These are phyloP conservation scores for Pyrrhoderma noxium DNA, from an alignment of 1,284 basidiomycete genomes.

Conservation along the genomic window DNA sequence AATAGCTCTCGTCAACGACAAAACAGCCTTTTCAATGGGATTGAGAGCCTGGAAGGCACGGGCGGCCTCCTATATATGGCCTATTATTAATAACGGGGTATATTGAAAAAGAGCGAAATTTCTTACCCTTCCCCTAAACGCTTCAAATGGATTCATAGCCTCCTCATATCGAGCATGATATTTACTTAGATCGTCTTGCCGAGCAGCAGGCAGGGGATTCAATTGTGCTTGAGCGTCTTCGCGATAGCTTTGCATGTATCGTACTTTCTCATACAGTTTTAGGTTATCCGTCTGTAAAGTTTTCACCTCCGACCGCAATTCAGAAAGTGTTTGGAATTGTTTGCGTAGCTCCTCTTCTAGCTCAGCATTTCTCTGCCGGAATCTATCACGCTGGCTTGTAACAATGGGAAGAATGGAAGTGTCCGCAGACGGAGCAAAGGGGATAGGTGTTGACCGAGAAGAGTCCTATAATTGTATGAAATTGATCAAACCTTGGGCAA, in stretches of 20 bases:
- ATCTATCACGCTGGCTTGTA: constrained; percentile 92
- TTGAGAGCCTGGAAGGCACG: constrained; percentile 89
- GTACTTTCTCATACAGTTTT: constrained; percentile 93
- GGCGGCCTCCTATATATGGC: constrained; percentile 72
- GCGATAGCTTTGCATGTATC: constrained; percentile 92
- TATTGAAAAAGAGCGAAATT: constrained; percentile 1
- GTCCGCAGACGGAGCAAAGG: constrained; percentile 70
- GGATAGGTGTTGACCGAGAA: constrained; percentile 51
- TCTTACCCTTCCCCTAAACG: constrained; percentile 82
- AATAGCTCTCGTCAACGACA: constrained; percentile 79
- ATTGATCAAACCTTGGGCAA: not conserved
- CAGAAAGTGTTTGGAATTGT: constrained; percentile 90
- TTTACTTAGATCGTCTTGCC: constrained; percentile 73
- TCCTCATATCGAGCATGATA: constrained; percentile 93
- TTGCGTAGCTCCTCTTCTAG: constrained; percentile 95
- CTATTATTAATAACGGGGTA: not conserved
- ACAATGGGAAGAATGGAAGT: constrained; percentile 94
- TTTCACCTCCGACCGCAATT: constrained; percentile 83
- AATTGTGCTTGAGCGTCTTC: constrained; percentile 61
- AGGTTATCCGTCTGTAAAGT: constrained; percentile 87
- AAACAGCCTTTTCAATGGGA: constrained; percentile 83
- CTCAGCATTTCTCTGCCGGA: constrained; percentile 92
- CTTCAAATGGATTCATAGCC: constrained; percentile 95
- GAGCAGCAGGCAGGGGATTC: constrained; percentile 52
- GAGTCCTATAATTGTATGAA: constrained; percentile 30